Conservation (phyloP, 495 filamentous ascomycete genomes). For the Neurospora sp. region DNA sequence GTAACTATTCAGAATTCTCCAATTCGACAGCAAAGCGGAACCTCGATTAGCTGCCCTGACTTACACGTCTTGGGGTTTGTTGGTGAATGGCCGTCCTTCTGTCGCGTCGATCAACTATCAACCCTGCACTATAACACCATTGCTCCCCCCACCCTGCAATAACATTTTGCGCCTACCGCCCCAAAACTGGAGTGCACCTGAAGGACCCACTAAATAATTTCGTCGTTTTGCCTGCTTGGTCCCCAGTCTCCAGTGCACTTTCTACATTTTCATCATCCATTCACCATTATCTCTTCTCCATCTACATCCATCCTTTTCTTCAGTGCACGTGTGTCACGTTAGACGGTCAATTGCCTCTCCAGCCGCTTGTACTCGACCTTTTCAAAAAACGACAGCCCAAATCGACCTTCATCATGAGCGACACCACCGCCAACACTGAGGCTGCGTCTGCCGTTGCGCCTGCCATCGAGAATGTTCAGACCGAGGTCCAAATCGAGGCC, state of each 20-base stretch:
- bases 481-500: background rate
- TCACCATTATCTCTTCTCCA: background rate
- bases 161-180: background rate
- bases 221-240: background rate
- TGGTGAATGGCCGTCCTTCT: background rate
- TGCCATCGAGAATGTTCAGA: conserved; percentile 5
- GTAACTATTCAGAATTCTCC: background rate
- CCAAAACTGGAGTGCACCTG: background rate
- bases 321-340: background rate
- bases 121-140: background rate
- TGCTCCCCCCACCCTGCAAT: background rate
- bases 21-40: background rate
- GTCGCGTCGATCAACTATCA: background rate
- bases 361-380: background rate
- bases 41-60: background rate
- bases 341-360: background rate
- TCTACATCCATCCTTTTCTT: background rate
- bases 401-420: conserved; percentile 17
- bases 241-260: background rate
- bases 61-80: background rate
- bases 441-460: conserved; percentile 4
- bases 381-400: background rate
- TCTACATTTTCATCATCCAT: background rate
- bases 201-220: background rate
- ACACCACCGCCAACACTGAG: conserved; percentile 12